Evolutionary conservation across 176 grass and related monocot genomes (phyloP), one percentile per base, ranked within the genome.

Genomic region (Metroxylon sagu): DNA sequence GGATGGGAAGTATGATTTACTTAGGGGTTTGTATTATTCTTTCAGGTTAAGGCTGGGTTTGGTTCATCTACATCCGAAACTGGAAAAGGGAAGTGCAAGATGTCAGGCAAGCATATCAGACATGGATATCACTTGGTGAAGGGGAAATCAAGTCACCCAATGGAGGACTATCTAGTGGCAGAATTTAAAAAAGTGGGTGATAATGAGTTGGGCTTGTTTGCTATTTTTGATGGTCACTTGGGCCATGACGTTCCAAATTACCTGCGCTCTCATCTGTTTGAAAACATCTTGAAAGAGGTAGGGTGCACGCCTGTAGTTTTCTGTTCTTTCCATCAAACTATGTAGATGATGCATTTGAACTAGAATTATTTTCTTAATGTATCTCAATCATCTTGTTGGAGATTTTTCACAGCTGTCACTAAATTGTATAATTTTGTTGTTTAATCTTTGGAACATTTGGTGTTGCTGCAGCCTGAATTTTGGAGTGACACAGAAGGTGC

Each of bases 271-370:
- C 73, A 97, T 91, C 82, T 97, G 53, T 97, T 97, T n/a, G 70
- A 91, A 48, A 88, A 85, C 73, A 97, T 97, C 66, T 67, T 97
- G 61, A 97, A 19, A 16, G 81, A 97, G 92, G 92, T 97, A 85
- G 35, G 3, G 10, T 43, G 10, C 8, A 14, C 35, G 35, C 3
- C 35, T 14, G 35, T 43, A 43, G 8, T 43, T 43, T 10, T 39
- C 35, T 39, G 6, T 39, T 39, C 7, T 39, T 39, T 39, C 35
- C 35, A 39, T 39, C 35, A 10, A 39, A 39, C 7, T 2, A 43
- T 43, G 35, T 10, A 43, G 8, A 43, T 43, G 8, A 43, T 3
- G 8, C 5, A 14, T 43, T 43, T 43, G 35, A 43, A 43, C 35
- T 43, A 43, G 8, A 43, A 43, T 43, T 43, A 43, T 43, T 43